A percentile compares a stretch with the other conserved stretches of the same genome.
Conservation (phyloP, 805 yeast genomes). For the Spathaspora boniae region DNA sequence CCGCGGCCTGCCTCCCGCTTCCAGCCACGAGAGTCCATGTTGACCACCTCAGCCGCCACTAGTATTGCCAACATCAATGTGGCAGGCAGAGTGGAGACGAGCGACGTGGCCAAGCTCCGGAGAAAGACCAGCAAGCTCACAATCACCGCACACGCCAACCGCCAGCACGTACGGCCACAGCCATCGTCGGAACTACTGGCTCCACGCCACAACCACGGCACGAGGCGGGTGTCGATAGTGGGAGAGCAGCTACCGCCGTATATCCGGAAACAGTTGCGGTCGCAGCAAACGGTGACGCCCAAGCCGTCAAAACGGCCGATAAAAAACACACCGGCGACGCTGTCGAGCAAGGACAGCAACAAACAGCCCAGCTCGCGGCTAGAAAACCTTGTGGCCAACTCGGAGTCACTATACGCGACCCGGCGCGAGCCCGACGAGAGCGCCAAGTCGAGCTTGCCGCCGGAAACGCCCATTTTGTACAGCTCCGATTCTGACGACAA, state of each 20-base stretch:
- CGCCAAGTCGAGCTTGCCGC: too few relatives aligned
- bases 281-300: conserved; percentile 4
- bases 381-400: conserved; percentile 31
- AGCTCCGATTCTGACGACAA: conserved; percentile 21
- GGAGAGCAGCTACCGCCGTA: conserved; percentile 35
- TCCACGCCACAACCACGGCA: conserved; percentile 6
- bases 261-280: conserved; percentile 20
- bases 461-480: too few relatives aligned
- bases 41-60: conserved; percentile 29
- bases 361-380: conserved; percentile 22
- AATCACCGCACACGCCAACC: background rate
- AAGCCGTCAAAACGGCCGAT: conserved; percentile 7
- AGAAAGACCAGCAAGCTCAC: background rate
- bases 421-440: conserved; percentile 14
- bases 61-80: conserved; percentile 32
- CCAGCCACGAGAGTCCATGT: conserved; percentile 10
- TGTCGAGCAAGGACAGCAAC: background rate
- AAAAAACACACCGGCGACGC: background rate
- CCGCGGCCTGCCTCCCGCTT: conserved; percentile 10
- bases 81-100: conserved; percentile 21
- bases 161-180: conserved; percentile 1
- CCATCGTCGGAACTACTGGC: conserved; percentile 10
- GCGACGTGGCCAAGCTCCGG: background rate
- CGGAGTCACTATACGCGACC: conserved; percentile 33
- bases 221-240: conserved; percentile 31